Percentiles rank a stretch among this genome's conserved stretches.
phyloP scores from a whole-genome alignment of 2,329 filamentous ascomycete species.

The Penicillium concentricum region DNA sequence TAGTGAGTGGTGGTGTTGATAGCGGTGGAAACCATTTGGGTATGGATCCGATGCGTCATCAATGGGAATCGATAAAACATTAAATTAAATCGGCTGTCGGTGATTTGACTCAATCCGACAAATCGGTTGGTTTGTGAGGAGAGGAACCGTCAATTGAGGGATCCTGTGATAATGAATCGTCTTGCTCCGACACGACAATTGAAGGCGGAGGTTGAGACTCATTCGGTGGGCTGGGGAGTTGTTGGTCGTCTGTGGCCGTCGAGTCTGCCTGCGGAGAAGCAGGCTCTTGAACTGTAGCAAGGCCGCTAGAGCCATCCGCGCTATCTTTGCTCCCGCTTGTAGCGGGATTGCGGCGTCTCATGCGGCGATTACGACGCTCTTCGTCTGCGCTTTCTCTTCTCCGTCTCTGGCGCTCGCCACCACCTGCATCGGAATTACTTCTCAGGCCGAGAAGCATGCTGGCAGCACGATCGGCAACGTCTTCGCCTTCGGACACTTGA shows the following conservation, averaged over 20 bases:
- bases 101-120: slow-evolving; percentile 21
- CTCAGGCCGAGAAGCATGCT: slow-evolving; percentile 81
- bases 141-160: slow-evolving; percentile 23
- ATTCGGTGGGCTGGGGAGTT: slow-evolving; percentile 24
- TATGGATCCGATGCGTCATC: not conserved
- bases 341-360: slow-evolving; percentile 62
- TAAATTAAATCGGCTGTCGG: slow-evolving; percentile 26
- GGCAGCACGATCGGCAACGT: slow-evolving; percentile 82
- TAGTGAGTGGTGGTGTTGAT: slow-evolving; percentile 10
- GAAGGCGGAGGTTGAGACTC: slow-evolving; percentile 30
- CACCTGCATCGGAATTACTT: slow-evolving; percentile 58
- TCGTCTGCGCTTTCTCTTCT: slow-evolving; percentile 75
- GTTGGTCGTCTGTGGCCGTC: slow-evolving; percentile 20
- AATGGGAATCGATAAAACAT: slow-evolving; percentile 29
- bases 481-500: slow-evolving; percentile 58
- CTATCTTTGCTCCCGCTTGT: slow-evolving; percentile 39
- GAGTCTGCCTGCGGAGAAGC: slow-evolving; percentile 28
- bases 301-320: slow-evolving; percentile 26
- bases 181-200: slow-evolving; percentile 40
- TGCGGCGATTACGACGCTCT: slow-evolving; percentile 66
- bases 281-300: slow-evolving; percentile 35
- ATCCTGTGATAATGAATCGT: slow-evolving; percentile 21
- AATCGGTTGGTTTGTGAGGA: slow-evolving; percentile 24
- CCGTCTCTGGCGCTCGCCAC: slow-evolving; percentile 59
- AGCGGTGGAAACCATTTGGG: slow-evolving; percentile 20